Conservation (phyloP, 2,329 filamentous ascomycete species). For the Westerdykella sp. region DNA sequence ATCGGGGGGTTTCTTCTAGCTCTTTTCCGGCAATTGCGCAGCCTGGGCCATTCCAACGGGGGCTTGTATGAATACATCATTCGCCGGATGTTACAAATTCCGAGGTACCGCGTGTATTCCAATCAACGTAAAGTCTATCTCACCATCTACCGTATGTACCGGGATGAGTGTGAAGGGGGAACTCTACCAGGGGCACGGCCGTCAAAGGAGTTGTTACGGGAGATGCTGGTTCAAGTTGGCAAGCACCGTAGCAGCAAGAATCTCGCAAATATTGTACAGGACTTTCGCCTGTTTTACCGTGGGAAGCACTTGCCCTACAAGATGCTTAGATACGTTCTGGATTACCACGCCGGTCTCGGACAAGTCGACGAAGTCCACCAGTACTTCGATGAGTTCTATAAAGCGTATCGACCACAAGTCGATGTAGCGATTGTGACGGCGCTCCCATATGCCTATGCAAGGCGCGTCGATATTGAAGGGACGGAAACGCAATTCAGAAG, state of each 20-base stretch:
- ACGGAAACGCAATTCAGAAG: constrained; percentile 57
- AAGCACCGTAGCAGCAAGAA: constrained; percentile 12
- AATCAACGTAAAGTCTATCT: constrained; percentile 22
- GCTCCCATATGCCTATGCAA: constrained; percentile 65
- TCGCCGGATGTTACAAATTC: constrained; percentile 17
- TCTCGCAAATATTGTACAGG: constrained; percentile 18
- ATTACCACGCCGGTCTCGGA: constrained; percentile 31
- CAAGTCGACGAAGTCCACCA: constrained; percentile 26
- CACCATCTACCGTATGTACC: constrained; percentile 22
- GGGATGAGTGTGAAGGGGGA: constrained; percentile 13
- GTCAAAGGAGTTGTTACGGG: constrained; percentile 13
- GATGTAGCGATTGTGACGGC: constrained; percentile 13
- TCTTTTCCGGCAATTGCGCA: constrained; percentile 20
- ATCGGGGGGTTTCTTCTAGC: constrained; percentile 22
- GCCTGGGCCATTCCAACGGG: constrained; percentile 13
- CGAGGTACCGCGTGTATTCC: constrained; percentile 23
- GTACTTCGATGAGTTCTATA: constrained; percentile 26
- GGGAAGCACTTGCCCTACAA: constrained; percentile 12
- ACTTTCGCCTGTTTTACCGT: constrained; percentile 23
- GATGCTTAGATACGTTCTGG: constrained; percentile 18
- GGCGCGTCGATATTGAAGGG: constrained; percentile 56
- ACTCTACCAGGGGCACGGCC: constrained; percentile 10
- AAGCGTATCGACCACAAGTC: constrained; percentile 5
- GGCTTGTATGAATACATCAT: constrained; percentile 26
- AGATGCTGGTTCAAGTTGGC: constrained; percentile 18